These are phyloP conservation scores for Solanum habrochaites DNA, from an alignment of 257 asterid genomes.

Conservation along the genomic window DNA sequence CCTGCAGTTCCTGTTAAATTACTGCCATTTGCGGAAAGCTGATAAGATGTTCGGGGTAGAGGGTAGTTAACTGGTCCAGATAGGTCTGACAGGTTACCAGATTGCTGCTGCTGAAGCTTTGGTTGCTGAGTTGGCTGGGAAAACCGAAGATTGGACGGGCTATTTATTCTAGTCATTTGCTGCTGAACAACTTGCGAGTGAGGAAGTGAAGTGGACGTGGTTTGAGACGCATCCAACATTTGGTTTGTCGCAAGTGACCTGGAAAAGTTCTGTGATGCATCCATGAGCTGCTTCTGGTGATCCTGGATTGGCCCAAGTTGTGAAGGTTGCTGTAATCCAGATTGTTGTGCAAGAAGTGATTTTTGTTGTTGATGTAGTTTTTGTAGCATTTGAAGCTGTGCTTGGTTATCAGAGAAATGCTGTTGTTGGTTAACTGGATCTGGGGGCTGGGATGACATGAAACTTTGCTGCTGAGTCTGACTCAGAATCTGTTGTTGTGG, in stretches of 20 bases:
- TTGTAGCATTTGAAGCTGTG: conserved; percentile 59
- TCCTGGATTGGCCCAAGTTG: conserved; percentile 28
- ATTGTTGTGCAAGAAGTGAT: conserved; percentile 45
- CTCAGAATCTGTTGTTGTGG: conserved; percentile 29
- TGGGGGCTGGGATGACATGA: conserved; percentile 23
- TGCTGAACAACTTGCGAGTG: conserved; percentile 9
- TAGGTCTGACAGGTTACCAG: conserved; percentile 30
- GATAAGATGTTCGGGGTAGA: conserved; percentile 29
- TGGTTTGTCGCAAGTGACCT: conserved; percentile 40
- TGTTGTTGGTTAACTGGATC: conserved; percentile 38
- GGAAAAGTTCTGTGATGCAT: conserved; percentile 32
- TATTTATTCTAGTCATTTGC: conserved; percentile 22
- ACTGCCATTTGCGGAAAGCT: conserved; percentile 27
- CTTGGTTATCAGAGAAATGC: conserved; percentile 44
- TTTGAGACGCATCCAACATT: conserved; percentile 33
- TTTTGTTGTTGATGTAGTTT: conserved; percentile 67
- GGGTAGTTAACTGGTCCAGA: conserved; percentile 37
- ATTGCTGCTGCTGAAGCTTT: conserved; percentile 22
- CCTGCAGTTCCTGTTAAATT: conserved; percentile 4
- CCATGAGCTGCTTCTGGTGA: conserved; percentile 57
- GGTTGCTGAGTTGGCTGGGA: conserved; percentile 38
- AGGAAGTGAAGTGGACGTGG: conserved; percentile 23
- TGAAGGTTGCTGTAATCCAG: conserved; percentile 33
- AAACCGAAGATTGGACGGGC: conserved; percentile 35
- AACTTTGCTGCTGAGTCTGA: conserved; percentile 46